Evolutionary conservation across 2,329 filamentous ascomycete species (phyloP), one percentile per base, ranked within the genome.

Genomic region (Verticillium albo-atrum): DNA sequence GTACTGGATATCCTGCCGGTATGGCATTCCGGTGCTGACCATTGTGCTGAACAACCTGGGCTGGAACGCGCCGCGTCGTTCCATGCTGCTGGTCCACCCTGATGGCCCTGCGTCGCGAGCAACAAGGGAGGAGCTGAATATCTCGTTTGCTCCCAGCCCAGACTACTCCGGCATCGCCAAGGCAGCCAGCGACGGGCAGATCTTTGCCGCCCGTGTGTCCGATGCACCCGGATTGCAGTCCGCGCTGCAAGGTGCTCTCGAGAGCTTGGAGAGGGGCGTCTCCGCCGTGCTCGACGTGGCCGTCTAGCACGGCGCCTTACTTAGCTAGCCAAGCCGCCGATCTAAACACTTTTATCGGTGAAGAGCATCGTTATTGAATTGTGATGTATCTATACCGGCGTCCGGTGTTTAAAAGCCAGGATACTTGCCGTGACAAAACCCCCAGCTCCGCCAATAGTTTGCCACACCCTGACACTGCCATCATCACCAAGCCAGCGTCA

Each of bases 71-170:
- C 84, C 85, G 3, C 77, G 83, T 3, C 78, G 77, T 37, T 86
- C 83, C 1, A 70, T 85, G 50, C 71, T 83, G 2, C 75, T 87
- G 14, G 83, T 87, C 1, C 84, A 87, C 62, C 84, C 84, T 0
- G 74, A 86, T 4, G 84, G 84, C 0, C 68, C 80, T 3, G 83
- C 79, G 1, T 79, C 83, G 27, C 75, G 71, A 65, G 81, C 82
- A 1, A 80, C 76, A n/a, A 86, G 86, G 68, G 82, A 85, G 60
- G 85, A 87, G 68, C 80, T 86, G 64, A 86, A 86, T 66, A 86
- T 87, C 63, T 83, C 81, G 1, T 86, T 87, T 62, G 75, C 78
- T 27, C 85, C 85, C 0, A 74, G 76, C 4, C 85, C 84, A 0
- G 82, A 87, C 68, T 87, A 84, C 65, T 70, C 82, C 0, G 84